phyloP scores from a whole-genome alignment of 768 basidiomycete species.

The Psilocybe azurescens region DNA sequence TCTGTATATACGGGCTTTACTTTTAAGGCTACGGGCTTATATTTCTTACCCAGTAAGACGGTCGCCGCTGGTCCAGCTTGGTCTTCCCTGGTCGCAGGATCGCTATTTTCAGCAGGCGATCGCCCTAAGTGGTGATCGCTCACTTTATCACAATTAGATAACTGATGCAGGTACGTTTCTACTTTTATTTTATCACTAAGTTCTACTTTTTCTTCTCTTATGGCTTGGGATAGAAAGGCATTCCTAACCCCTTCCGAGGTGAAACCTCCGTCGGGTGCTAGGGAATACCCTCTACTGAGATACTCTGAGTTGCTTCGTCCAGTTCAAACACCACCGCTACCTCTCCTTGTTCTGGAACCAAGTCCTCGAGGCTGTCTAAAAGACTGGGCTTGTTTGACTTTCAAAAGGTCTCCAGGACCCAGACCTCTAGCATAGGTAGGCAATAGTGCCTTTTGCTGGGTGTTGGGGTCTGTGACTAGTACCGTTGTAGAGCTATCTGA shows the following conservation, averaged over 20 bases:
- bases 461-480: constrained; percentile 30
- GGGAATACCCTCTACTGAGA: neutral
- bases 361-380: constrained; percentile 25
- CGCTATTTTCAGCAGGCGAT: too few species aligned
- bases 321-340: constrained; percentile 8
- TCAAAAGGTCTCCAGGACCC: neutral
- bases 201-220: neutral
- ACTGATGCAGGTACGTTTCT: neutral
- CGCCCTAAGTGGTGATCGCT: too few species aligned
- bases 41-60: constrained; percentile 26
- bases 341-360: constrained; percentile 18
- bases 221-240: too few species aligned
- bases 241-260: neutral
- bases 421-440: constrained; percentile 10
- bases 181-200: neutral
- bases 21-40: constrained; percentile 36
- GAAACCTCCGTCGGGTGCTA: neutral
- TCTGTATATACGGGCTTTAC: constrained; percentile 27
- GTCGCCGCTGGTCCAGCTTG: neutral
- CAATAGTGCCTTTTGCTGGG: constrained; percentile 9
- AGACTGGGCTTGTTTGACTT: neutral
- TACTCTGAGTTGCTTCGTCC: neutral
- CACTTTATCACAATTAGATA: too few species aligned
- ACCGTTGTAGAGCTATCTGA: constrained; percentile 23
- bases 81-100: neutral